Conservation (phyloP, 2,329 filamentous ascomycete genomes). For the Aureobasidium lini region DNA sequence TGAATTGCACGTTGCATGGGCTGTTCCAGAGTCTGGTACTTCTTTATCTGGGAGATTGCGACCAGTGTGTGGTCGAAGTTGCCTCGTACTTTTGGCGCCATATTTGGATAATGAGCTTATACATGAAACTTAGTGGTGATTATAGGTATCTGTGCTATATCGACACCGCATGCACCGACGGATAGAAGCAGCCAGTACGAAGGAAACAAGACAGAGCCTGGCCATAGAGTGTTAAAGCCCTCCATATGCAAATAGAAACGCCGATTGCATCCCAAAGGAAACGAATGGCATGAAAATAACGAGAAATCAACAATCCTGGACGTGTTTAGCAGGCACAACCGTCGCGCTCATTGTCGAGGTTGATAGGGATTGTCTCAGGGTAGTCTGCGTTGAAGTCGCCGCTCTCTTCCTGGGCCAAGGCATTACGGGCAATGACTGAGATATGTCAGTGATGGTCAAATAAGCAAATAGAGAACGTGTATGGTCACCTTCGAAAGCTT, state of each 20-base stretch:
- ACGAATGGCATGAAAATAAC: conserved; percentile 3
- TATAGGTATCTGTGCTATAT: conserved; percentile 12
- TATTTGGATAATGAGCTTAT: background rate
- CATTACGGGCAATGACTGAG: conserved; percentile 89
- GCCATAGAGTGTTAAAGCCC: background rate
- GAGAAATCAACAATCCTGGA: background rate
- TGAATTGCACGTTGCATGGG: too few species aligned
- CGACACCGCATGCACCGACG: conserved; percentile 7
- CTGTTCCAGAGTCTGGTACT: too few species aligned
- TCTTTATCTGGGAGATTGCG: too few species aligned
- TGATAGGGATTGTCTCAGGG: conserved; percentile 96
- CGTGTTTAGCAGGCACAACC: conserved; percentile 72
- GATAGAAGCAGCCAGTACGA: background rate
- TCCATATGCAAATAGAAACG: conserved; percentile 5
- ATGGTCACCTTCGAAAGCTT: conserved; percentile 58
- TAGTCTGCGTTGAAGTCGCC: conserved; percentile 98
- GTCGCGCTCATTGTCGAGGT: conserved; percentile 87
- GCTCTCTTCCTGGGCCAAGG: conserved; percentile 90
- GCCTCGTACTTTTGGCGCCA: background rate
- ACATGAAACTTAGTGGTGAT: background rate
- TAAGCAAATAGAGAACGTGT: background rate
- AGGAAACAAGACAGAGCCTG: background rate
- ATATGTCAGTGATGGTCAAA: background rate
- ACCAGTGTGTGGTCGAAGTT: too few species aligned
- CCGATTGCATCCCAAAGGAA: background rate